phyloP scores from a whole-genome alignment of 1,284 basidiomycete genomes.

The Cerrena zonata region DNA sequence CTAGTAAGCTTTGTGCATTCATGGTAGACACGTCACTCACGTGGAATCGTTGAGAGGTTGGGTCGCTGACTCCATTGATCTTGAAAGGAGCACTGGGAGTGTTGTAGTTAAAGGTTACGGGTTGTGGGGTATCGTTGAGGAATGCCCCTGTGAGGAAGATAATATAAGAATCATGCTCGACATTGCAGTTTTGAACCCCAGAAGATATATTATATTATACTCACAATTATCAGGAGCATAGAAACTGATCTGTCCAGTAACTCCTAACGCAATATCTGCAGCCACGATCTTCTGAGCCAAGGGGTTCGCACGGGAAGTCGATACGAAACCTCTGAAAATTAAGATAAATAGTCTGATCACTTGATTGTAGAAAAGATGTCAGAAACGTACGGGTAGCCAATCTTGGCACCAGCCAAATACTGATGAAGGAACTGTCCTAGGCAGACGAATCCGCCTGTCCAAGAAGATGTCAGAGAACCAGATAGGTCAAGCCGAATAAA shows the following conservation, averaged over 20 bases:
- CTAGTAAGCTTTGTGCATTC: neutral
- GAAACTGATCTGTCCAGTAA: conserved; percentile 34
- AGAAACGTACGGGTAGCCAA: conserved; percentile 46
- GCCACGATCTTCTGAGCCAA: conserved; percentile 54
- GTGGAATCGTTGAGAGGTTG: conserved; percentile 54
- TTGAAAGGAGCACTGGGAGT: conserved; percentile 38
- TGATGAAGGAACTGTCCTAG: conserved; percentile 56
- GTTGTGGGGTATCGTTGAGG: conserved; percentile 46
- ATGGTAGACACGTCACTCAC: conserved; percentile 26
- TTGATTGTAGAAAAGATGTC: neutral
- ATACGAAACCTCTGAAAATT: conserved; percentile 44
- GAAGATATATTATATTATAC: no score
- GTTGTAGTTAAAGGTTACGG: conserved; percentile 44
- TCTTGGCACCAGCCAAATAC: conserved; percentile 45
- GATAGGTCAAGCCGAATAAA: no score
- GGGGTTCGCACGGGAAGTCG: conserved; percentile 45
- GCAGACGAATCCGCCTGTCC: conserved; percentile 54
- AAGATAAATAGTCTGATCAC: neutral
- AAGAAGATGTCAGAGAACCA: no score
- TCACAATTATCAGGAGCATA: conserved; percentile 53
- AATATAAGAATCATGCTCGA: neutral
- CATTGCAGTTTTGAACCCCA: neutral
- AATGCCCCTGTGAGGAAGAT: conserved; percentile 38
- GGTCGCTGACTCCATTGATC: conserved; percentile 44
- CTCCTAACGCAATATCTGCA: conserved; percentile 41